A percentile compares a stretch with the other conserved stretches of the same genome.
Evolutionary conservation across 306 rosid species (phyloP).

Genomic region (Oxytropis ochrocephala): DNA sequence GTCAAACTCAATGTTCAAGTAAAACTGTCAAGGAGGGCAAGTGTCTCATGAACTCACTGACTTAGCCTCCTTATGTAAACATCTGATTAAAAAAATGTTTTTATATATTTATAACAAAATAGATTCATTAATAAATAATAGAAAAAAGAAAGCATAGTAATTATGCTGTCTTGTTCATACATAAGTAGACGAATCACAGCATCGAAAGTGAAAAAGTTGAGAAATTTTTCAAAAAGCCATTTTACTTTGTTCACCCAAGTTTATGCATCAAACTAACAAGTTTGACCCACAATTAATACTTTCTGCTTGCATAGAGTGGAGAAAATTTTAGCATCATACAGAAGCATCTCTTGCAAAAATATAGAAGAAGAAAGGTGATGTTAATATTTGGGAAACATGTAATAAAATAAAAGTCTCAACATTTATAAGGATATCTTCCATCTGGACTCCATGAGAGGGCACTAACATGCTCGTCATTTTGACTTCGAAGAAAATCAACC

Average conservation of each 20-base stretch:
- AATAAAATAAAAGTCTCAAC: neutral
- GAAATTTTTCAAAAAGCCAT: neutral
- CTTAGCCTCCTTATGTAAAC: too few relatives aligned
- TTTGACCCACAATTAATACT: neutral
- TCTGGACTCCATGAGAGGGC: slow-evolving; percentile 94
- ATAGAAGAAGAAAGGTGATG: neutral
- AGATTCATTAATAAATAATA: too few relatives aligned
- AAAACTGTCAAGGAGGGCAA: too few relatives aligned
- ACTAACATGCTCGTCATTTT: slow-evolving; percentile 63
- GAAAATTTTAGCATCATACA: neutral
- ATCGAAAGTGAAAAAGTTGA: neutral
- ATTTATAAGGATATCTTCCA: slow-evolving; percentile 84
- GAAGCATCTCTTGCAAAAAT: neutral
- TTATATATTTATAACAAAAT: too few relatives aligned
- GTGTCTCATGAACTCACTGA: too few relatives aligned
- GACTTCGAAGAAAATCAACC: slow-evolving; percentile 77
- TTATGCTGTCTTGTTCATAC: too few relatives aligned
- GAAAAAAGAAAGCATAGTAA: too few relatives aligned
- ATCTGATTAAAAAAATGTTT: too few relatives aligned
- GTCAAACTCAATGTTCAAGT: too few relatives aligned
- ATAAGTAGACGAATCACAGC: too few relatives aligned
- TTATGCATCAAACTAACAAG: neutral
- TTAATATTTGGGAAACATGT: neutral
- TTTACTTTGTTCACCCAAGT: neutral
- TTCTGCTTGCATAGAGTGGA: neutral